Base-by-base conservation (phyloP, 2,329 filamentous ascomycete species). In the Lecanosticta acicola region DNA sequence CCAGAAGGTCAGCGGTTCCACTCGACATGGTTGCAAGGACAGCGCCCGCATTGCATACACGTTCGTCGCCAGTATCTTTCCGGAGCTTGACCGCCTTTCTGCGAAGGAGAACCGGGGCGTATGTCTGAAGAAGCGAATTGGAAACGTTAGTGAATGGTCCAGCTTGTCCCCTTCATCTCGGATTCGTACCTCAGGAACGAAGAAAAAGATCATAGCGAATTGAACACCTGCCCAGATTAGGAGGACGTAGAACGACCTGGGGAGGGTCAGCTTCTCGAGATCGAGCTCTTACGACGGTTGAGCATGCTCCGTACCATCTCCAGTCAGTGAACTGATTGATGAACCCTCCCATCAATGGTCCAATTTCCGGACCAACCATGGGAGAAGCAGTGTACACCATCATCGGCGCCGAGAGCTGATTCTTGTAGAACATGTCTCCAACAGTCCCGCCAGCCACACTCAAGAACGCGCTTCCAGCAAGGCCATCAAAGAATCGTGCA, bases 351-450 rank as follows among this genome's bases (percentile, higher is more conserved):
- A 85, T 63, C 42, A 81, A 59, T 7, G 78, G 78, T 0, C 77
- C 78, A 8, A 81, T 43, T 47, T 78, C 75, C 4, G 78, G 78
- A 1, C 77, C 69, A 45, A 71, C 57, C 76, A 47, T 29, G 85
- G 24, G 24, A 11, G 24, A 29, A 29, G 24, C 24, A 5, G 24
- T 29, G 11, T 29, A 29, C 24, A 29, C 24, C 68, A 88, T 83
- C 90, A 95, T 94, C 2, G 89, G 88, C 4, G 78, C 77, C 55
- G 84, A 82, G 46, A 94, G 78, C 53, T 87, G 75, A 47, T 82
- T 70, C 35, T 77, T 75, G 10, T 71, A 70, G 61, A 93, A 93
- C 54, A 91, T 68, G 60, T 94, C 89, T 26, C 87, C 85, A 9
- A 53, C 85, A 0, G 87, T 94, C 9, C 88, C 87, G 32, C 88